Conservation (phyloP, 805 yeast genomes). For the Ogataea pini region DNA sequence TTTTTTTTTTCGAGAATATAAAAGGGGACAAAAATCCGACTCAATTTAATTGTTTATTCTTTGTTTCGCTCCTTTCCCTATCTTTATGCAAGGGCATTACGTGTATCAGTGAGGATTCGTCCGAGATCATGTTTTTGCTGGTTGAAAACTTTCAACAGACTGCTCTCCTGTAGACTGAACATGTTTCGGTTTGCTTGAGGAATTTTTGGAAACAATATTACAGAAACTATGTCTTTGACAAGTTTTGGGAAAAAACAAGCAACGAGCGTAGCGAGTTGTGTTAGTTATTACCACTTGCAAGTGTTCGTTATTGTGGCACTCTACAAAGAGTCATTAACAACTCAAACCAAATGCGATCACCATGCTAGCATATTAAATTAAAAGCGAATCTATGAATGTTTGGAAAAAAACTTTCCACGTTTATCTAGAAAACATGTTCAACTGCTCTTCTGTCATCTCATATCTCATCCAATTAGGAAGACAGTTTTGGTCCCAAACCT, state of each 20-base stretch:
- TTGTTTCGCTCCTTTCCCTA: slow-evolving; percentile 16
- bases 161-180: slow-evolving; percentile 53
- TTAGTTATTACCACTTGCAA: too few species aligned
- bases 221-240: slow-evolving; percentile 4
- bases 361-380: too few species aligned
- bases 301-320: too few species aligned
- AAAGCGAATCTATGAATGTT: too few species aligned
- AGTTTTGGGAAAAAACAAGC: not conserved
- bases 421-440: slow-evolving; percentile 8
- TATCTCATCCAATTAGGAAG: slow-evolving; percentile 63
- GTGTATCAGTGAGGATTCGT: slow-evolving; percentile 99
- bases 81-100: slow-evolving; percentile 99
- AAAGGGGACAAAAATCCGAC: slow-evolving; percentile 10
- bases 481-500: slow-evolving; percentile 63
- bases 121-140: slow-evolving; percentile 99
- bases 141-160: slow-evolving; percentile 99
- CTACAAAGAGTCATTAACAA: too few species aligned
- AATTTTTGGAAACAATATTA: slow-evolving; percentile 63
- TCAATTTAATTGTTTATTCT: not conserved
- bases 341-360: too few species aligned
- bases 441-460: slow-evolving; percentile 28
- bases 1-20: slow-evolving; percentile 14
- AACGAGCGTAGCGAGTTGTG: too few species aligned
- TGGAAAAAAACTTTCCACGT: too few species aligned
- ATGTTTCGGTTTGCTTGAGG: slow-evolving; percentile 51